Evolutionary conservation across 2,329 filamentous ascomycete genomes (phyloP).

Genomic region (Colletotrichum endophyticum): DNA sequence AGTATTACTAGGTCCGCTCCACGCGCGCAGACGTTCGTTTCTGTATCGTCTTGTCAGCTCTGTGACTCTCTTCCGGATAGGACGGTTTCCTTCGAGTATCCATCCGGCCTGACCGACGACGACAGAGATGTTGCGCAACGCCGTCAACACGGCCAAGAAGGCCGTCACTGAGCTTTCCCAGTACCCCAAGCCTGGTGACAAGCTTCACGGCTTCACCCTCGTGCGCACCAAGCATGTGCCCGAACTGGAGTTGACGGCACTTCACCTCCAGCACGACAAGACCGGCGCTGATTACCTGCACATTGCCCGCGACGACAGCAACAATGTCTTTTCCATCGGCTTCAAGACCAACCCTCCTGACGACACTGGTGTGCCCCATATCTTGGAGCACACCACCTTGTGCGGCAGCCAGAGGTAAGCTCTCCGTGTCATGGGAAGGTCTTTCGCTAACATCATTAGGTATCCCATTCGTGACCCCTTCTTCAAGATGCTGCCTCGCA

Average conservation of each 20-base stretch:
- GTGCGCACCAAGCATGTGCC: constrained; percentile 89
- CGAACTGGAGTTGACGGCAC: constrained; percentile 88
- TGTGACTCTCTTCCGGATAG: not conserved
- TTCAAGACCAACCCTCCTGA: constrained; percentile 99
- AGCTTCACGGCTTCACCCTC: constrained; percentile 92
- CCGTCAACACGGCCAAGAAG: constrained; percentile 53
- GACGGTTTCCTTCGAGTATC: not conserved
- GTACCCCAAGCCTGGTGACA: constrained; percentile 80
- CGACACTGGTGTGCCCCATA: constrained; percentile 94
- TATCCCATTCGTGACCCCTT: constrained; percentile 98
- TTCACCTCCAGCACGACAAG: constrained; percentile 91
- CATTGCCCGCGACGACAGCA: constrained; percentile 91
- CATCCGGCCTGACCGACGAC: not conserved
- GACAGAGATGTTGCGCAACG: constrained; percentile 56
- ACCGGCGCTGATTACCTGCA: constrained; percentile 96
- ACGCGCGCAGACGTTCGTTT: not conserved
- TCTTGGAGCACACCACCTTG: constrained; percentile 95
- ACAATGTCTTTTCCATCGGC: constrained; percentile 99
- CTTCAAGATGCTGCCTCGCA: constrained; percentile 99
- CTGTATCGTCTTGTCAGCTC: not conserved
- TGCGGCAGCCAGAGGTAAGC: constrained; percentile 90
- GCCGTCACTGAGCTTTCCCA: constrained; percentile 78
- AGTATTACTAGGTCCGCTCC: not conserved
- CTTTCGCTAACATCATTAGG: constrained; percentile 45
- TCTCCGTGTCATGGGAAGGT: not conserved